Evolutionary conservation across 176 grass and related monocot species (phyloP), one percentile per base, ranked within the genome.

Genomic region (Elymus sibiricus): DNA sequence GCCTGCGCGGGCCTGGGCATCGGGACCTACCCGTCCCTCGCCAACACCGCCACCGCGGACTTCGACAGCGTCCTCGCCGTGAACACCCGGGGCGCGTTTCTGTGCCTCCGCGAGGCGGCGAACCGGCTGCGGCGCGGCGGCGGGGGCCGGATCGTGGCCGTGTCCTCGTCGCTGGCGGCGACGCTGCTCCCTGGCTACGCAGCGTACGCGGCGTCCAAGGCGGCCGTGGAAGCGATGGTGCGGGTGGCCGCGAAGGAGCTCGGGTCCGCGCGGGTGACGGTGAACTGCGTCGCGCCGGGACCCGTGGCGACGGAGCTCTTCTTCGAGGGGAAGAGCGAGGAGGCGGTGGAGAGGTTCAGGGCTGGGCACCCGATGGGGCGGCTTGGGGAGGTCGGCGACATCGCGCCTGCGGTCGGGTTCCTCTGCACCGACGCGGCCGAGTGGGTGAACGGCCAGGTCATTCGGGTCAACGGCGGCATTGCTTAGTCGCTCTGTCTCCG

Each of bases 41-140:
- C 72, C 25, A 75, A 9, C 37, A 94, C 92, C 15, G 15, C 80
- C 29, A 65, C 88, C 1, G 85, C 73, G 22, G 24, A 53, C n/a
- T 97, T 84, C 68, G 92, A 97, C 76, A 60, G 73, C 65, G 66
- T 53, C 6, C 22, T 95, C 69, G 64, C 49, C 34, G 77, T 86
- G 5, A 95, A 98, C 86, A 61, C 67, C 26, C 90, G 90, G 34
- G 95, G 95, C 55, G 92, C 87, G 42, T 98, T 95, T 84, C 89
- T 95, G 11, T 93, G 91, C 84, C 87, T 91, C 42, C 92, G 95
- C 0, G 95, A 97, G 92, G 95, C 88, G 0, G 88, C 88, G 0
- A 88, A 82, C 69, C 85, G 90, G 11, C 73, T 91, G 7, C 82
- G 53, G 0, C 92, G 64, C 11, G 91, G 86, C 24, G 92, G 95